Conservation (phyloP, 345 rosid species). For the Hevea brasiliensis region DNA sequence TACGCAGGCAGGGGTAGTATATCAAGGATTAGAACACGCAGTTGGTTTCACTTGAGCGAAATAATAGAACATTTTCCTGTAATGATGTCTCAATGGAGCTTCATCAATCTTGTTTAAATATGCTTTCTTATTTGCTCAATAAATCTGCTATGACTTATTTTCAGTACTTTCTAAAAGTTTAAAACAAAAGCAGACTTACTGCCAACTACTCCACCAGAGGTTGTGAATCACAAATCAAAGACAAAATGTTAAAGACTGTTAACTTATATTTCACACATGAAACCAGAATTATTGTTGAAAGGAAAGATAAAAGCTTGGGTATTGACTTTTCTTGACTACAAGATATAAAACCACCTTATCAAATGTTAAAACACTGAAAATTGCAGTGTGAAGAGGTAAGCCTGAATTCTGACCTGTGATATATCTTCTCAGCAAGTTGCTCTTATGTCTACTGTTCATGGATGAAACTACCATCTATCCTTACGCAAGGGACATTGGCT, state of each 20-base stretch:
- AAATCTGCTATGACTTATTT: neutral
- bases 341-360: neutral
- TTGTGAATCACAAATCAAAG: neutral
- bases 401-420: neutral
- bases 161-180: too few relatives aligned
- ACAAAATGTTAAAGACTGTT: neutral
- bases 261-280: neutral
- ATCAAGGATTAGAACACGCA: too few relatives aligned
- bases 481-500: conserved; percentile 1
- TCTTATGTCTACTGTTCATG: neutral
- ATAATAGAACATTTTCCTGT: too few relatives aligned
- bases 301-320: neutral
- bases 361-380: neutral
- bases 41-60: too few relatives aligned
- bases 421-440: neutral
- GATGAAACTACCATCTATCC: neutral
- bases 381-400: neutral
- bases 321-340: neutral
- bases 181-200: neutral
- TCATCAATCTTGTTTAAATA: neutral
- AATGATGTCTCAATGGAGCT: too few relatives aligned
- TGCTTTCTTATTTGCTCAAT: neutral
- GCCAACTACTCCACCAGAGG: neutral
- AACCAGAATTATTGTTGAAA: too few relatives aligned
- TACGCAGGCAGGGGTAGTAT: too few relatives aligned